Conservation (phyloP, 208 protist genomes). For the Crithidia thermophila region DNA sequence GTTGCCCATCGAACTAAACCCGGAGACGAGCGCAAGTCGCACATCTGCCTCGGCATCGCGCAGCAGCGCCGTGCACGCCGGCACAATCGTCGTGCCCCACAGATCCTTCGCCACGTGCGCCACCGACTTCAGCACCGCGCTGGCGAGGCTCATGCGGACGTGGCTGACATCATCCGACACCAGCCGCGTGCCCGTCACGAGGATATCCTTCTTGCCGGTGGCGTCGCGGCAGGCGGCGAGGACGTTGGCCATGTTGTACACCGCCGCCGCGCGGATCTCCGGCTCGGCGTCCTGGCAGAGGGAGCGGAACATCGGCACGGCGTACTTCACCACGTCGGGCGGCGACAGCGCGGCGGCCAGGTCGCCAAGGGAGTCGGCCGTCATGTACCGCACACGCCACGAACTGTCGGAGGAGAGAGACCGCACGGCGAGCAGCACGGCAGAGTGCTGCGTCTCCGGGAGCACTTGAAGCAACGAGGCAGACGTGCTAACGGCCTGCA, state of each 20-base stretch:
- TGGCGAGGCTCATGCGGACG: constrained; percentile 88
- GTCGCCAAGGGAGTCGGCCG: constrained; percentile 94
- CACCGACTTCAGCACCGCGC: constrained; percentile 81
- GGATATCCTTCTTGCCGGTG: constrained; percentile 65
- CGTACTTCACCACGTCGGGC: constrained; percentile 66
- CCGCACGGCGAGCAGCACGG: constrained; percentile 86
- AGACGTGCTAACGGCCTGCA: constrained; percentile 94
- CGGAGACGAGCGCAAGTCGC: constrained; percentile 81
- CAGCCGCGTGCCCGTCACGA: constrained; percentile 73
- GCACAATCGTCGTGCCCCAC: constrained; percentile 76
- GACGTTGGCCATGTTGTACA: constrained; percentile 80
- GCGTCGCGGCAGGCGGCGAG: constrained; percentile 64
- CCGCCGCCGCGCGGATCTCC: constrained; percentile 86
- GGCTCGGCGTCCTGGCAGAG: constrained; percentile 85
- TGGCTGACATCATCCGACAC: constrained; percentile 71
- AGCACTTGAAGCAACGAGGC: constrained; percentile 89
- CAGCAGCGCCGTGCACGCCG: constrained; percentile 81
- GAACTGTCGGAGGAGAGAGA: constrained; percentile 90
- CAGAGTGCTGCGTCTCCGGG: constrained; percentile 69
- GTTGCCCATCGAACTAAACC: constrained; percentile 88
- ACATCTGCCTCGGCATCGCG: constrained; percentile 82
- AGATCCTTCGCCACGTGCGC: constrained; percentile 70
- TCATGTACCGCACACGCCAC: constrained; percentile 99
- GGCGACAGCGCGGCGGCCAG: constrained; percentile 60
- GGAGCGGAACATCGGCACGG: constrained; percentile 69